phyloP scores from a whole-genome alignment of 1,284 basidiomycete genomes.

The Cutaneotrichosporon sp. region DNA sequence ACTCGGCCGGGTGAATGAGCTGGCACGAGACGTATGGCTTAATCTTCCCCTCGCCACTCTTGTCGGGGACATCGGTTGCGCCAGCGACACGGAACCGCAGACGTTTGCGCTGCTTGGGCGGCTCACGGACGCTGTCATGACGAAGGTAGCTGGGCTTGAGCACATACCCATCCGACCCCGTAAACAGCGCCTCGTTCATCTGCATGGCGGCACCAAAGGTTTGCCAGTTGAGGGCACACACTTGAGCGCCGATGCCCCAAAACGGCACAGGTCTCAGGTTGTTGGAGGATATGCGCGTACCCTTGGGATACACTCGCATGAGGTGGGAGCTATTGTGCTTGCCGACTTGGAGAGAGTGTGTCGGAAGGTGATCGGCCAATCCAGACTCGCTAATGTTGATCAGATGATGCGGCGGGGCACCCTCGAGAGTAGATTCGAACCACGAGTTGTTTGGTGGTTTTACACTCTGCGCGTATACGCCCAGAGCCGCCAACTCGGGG shows the following conservation, averaged over 20 bases:
- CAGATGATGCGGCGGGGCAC: slow-evolving; percentile 14
- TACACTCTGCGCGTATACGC: slow-evolving; percentile 16
- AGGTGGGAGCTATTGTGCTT: slow-evolving; percentile 83
- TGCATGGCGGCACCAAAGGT: slow-evolving; percentile 64
- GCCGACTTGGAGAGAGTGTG: slow-evolving; percentile 34
- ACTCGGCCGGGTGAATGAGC: slow-evolving; percentile 15
- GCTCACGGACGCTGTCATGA: background rate
- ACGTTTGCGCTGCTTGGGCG: background rate
- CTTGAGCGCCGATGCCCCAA: slow-evolving; percentile 85
- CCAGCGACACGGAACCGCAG: slow-evolving; percentile 13
- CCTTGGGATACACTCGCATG: slow-evolving; percentile 85
- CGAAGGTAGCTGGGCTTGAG: slow-evolving; percentile 63
- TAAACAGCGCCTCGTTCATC: slow-evolving; percentile 92
- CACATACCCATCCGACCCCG: slow-evolving; percentile 76
- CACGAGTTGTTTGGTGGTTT: slow-evolving; percentile 16
- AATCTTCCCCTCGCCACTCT: background rate
- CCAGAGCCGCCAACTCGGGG: slow-evolving; percentile 11
- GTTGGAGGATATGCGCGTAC: slow-evolving; percentile 69
- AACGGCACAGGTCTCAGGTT: slow-evolving; percentile 87
- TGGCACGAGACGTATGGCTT: slow-evolving; percentile 18
- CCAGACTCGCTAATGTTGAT: slow-evolving; percentile 19
- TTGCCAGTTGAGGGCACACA: slow-evolving; percentile 97
- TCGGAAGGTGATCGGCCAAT: slow-evolving; percentile 10
- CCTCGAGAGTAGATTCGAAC: slow-evolving; percentile 10
- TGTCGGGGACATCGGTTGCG: slow-evolving; percentile 11